Percentiles rank a stretch among this genome's conserved stretches.
These are phyloP conservation scores for Blastobotrys attinorum DNA, from an alignment of 805 yeast species.

Conservation along the genomic window DNA sequence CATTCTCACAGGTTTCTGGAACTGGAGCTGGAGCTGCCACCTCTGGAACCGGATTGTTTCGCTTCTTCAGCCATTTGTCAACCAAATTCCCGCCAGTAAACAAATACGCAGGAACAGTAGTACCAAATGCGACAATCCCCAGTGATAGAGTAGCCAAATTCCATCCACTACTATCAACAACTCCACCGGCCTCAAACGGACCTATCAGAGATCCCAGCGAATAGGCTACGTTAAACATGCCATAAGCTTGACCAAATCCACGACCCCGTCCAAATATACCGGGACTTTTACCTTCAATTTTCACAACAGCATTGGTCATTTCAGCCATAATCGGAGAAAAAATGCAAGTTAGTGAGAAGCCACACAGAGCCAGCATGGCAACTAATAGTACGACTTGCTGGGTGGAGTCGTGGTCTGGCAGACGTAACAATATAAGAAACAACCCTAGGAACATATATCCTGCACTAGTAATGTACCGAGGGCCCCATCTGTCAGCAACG, in stretches of 20 bases:
- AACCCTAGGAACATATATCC: constrained; percentile 19
- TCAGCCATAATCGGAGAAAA: constrained; percentile 26
- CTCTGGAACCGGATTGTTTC: no score
- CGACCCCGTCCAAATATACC: constrained; percentile 25
- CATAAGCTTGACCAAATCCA: constrained; percentile 30
- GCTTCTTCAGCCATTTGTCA: not conserved
- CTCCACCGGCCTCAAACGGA: constrained; percentile 26
- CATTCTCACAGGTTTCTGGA: no score
- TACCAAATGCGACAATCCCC: constrained; percentile 15
- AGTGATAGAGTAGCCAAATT: constrained; percentile 15
- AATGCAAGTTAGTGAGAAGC: constrained; percentile 17
- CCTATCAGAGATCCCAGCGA: constrained; percentile 29
- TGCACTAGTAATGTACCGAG: constrained; percentile 18
- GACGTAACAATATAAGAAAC: constrained; percentile 19
- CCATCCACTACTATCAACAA: constrained; percentile 21
- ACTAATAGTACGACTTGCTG: constrained; percentile 24
- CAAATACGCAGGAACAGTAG: constrained; percentile 20
- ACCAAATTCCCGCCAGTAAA: constrained; percentile 20
- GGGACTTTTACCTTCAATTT: constrained; percentile 21
- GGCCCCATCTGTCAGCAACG: constrained; percentile 23
- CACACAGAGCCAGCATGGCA: constrained; percentile 23
- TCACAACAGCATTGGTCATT: constrained; percentile 18
- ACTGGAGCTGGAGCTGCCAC: no score
- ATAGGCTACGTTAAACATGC: constrained; percentile 27
- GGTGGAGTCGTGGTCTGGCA: constrained; percentile 20